Evolutionary conservation across 2,329 filamentous ascomycete species (phyloP), one percentile per base, ranked within the genome.

Genomic region (Periconia digitata): DNA sequence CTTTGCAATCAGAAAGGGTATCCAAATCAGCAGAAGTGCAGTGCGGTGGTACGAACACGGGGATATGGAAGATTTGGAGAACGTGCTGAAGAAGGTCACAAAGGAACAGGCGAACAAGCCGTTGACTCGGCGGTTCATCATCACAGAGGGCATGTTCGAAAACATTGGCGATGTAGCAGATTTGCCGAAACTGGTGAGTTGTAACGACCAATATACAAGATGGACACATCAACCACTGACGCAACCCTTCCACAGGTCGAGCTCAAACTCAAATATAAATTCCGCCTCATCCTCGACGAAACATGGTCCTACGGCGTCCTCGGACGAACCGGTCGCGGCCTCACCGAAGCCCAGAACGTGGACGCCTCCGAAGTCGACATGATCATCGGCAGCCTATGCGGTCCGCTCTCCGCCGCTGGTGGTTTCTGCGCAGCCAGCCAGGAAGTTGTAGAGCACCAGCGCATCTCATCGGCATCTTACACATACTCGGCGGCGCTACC

Each of bases 291-390:
- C 57, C 85, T 99, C 32, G 94, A 99, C 71, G 94, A 99, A 77
- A 96, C 92, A 1, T 95, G 90, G 87, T 96, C 92, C 1, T 99
- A 97, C 69, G 95, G 92, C 51, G 89, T 97, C 16, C 82, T 99
- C 5, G 94, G 94, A 40, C 83, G 91, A 53, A 96, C 90, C 21
- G 95, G 94, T 17, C 86, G 91, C 44, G 94, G 94, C 50, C 79
- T 97, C 34, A 97, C 94, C 0, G 95, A 99, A 76, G 90, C 92
- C 6, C 94, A 97, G 67, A 96, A 97, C 61, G 92, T 99, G 16
- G 94, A 97, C 69, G 85, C 92, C 0, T 84, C 87, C 8, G 89
- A 95, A 67, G 86, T 99, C 42, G 94, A 99, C 75, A 96, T 99
- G 91, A 92, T 99, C 58, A 83, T 97, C 44, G 94, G 95, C 37